These are phyloP conservation scores for Tuber melanosporum DNA, from an alignment of 495 filamentous ascomycete species.

Conservation along the genomic window DNA sequence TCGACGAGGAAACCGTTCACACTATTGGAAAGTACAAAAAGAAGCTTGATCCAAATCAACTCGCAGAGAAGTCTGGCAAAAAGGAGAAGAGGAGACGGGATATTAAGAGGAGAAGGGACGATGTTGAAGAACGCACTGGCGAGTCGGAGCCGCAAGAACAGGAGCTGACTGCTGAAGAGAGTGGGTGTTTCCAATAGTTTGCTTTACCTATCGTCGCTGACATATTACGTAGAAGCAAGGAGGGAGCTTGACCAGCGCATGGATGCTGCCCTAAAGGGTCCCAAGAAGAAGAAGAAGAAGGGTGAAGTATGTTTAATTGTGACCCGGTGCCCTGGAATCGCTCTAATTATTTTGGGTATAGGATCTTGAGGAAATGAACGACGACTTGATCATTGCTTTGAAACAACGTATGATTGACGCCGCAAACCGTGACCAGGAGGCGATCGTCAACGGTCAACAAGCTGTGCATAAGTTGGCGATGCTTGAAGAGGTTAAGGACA, in stretches of 20 bases:
- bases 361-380: constrained; percentile 83
- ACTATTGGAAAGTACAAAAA: constrained; percentile 80
- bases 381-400: constrained; percentile 81
- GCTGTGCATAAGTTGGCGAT: constrained; percentile 91
- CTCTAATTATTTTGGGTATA: constrained; percentile 38
- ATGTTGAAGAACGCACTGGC: constrained; percentile 51
- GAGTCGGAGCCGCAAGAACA: constrained; percentile 35
- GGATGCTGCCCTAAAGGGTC: constrained; percentile 77
- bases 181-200: constrained; percentile 27
- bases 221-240: constrained; percentile 44
- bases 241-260: constrained; percentile 70
- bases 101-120: constrained; percentile 58
- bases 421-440: constrained; percentile 74
- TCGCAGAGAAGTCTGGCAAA: constrained; percentile 62
- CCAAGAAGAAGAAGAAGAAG: constrained; percentile 72
- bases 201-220: constrained; percentile 5
- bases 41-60: constrained; percentile 54
- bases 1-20: constrained; percentile 77
- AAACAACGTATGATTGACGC: constrained; percentile 88
- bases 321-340: background rate
- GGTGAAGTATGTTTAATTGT: constrained; percentile 68
- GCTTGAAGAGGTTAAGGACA: constrained; percentile 79
- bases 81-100: constrained; percentile 61
- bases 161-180: constrained; percentile 51
- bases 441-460: constrained; percentile 66